Evolutionary conservation across 1,284 basidiomycete genomes (phyloP).

Genomic region (Apiotrichum siamense): DNA sequence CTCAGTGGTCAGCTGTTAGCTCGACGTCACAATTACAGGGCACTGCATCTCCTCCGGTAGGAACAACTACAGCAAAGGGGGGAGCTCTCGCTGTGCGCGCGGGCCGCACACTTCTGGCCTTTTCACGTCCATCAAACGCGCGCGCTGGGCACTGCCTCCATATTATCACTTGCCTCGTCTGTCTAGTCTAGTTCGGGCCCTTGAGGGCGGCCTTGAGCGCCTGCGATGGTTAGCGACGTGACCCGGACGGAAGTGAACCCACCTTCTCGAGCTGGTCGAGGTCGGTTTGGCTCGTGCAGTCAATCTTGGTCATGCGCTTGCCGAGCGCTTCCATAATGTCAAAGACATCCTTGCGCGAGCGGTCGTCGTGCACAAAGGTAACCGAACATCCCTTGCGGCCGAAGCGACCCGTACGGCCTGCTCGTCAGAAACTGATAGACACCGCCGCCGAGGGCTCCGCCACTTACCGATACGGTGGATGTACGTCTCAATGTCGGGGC

Average conservation of each 20-base stretch:
- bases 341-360: conserved; percentile 78
- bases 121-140: too few relatives aligned
- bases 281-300: conserved; percentile 29
- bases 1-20: too few relatives aligned
- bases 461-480: conserved; percentile 89
- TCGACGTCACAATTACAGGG: too few relatives aligned
- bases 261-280: conserved; percentile 42
- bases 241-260: neutral
- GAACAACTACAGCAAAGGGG: too few relatives aligned
- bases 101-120: too few relatives aligned
- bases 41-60: too few relatives aligned
- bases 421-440: neutral
- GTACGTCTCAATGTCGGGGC: conserved; percentile 92
- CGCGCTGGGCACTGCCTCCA: too few relatives aligned
- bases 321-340: conserved; percentile 71
- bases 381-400: conserved; percentile 93
- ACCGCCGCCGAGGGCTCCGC: too few relatives aligned
- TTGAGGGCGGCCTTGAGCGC: conserved; percentile 29
- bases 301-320: conserved; percentile 48
- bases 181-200: conserved; percentile 10
- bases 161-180: too few relatives aligned
- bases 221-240: conserved; percentile 1
- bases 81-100: too few relatives aligned
- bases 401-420: conserved; percentile 86
- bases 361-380: conserved; percentile 85